These are phyloP conservation scores for Sugiyamaella smithiae DNA, from an alignment of 805 yeast species.

Conservation along the genomic window DNA sequence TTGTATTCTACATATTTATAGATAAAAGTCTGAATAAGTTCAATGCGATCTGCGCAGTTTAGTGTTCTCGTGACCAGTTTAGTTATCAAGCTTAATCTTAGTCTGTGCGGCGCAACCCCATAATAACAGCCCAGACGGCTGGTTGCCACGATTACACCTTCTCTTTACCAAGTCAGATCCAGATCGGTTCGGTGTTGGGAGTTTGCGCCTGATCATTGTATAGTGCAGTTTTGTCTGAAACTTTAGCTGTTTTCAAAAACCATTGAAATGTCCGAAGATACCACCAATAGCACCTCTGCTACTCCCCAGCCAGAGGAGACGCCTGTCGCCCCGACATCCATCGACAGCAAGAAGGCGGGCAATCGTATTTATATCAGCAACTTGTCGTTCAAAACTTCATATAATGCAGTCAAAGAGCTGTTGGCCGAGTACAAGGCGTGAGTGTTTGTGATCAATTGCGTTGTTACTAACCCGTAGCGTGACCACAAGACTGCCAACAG, in stretches of 20 bases:
- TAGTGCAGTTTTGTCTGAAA: slow-evolving; percentile 1
- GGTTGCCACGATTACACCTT: slow-evolving; percentile 1
- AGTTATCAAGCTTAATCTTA: no score
- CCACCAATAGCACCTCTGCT: neutral
- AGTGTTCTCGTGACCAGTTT: no score
- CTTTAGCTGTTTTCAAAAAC: no score
- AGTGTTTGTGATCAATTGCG: slow-evolving; percentile 24
- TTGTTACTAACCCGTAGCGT: slow-evolving; percentile 3
- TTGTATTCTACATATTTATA: no score
- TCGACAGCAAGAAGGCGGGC: no score
- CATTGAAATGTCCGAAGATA: slow-evolving; percentile 7
- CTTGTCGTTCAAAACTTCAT: slow-evolving; percentile 51
- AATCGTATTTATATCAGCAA: slow-evolving; percentile 53
- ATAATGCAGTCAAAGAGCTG: slow-evolving; percentile 47
- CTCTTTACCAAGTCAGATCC: neutral
- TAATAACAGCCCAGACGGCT: no score
- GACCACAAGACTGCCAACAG: slow-evolving; percentile 29
- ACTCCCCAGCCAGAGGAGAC: no score
- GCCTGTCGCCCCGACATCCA: no score
- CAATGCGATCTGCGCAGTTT: no score
- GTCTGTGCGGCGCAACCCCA: no score
- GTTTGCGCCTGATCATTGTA: neutral
- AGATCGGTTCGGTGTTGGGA: neutral
- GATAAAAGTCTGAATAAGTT: no score
- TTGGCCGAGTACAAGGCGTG: slow-evolving; percentile 49